Conservation (phyloP, 805 yeast species). For the Sungouiella blattae region DNA sequence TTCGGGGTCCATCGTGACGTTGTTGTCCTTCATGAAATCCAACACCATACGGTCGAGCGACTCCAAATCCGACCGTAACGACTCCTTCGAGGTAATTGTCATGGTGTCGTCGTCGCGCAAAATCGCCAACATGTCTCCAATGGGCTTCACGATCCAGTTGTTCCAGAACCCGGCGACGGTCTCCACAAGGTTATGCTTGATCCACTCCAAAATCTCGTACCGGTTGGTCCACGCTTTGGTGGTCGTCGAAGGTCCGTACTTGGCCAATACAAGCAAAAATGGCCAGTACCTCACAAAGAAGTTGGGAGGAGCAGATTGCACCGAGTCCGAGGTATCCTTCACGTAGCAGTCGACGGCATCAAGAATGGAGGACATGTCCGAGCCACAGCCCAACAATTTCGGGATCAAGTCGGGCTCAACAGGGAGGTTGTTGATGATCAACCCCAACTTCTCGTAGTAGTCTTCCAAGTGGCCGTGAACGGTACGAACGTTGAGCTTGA, state of each 20-base stretch:
- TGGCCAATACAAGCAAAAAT: slow-evolving; percentile 30
- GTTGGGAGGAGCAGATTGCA: slow-evolving; percentile 11
- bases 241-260: slow-evolving; percentile 54
- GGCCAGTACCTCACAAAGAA: slow-evolving; percentile 61
- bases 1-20: slow-evolving; percentile 14
- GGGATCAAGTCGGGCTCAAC: slow-evolving; percentile 5
- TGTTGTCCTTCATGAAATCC: slow-evolving; percentile 51
- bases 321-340: slow-evolving; percentile 1
- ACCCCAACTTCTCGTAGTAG: slow-evolving; percentile 22
- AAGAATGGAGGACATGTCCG: slow-evolving; percentile 2
- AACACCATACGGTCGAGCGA: slow-evolving; percentile 86
- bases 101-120: slow-evolving; percentile 79
- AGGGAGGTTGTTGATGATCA: slow-evolving; percentile 20
- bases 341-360: slow-evolving; percentile 5
- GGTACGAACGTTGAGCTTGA: slow-evolving; percentile 18
- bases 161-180: slow-evolving; percentile 62
- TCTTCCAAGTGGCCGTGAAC: slow-evolving; percentile 21
- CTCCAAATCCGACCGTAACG: slow-evolving; percentile 71
- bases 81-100: slow-evolving; percentile 75
- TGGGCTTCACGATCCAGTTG: slow-evolving; percentile 83
- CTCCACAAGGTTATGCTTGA: slow-evolving; percentile 56
- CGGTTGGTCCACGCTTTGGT: slow-evolving; percentile 47
- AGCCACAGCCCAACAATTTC: not conserved
- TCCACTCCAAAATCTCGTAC: slow-evolving; percentile 52
- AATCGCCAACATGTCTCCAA: slow-evolving; percentile 66